A percentile compares a stretch with the other conserved stretches of the same genome.
Evolutionary conservation across 75 land plant species (phyloP).

Genomic region (Selaginella tamariscina): DNA sequence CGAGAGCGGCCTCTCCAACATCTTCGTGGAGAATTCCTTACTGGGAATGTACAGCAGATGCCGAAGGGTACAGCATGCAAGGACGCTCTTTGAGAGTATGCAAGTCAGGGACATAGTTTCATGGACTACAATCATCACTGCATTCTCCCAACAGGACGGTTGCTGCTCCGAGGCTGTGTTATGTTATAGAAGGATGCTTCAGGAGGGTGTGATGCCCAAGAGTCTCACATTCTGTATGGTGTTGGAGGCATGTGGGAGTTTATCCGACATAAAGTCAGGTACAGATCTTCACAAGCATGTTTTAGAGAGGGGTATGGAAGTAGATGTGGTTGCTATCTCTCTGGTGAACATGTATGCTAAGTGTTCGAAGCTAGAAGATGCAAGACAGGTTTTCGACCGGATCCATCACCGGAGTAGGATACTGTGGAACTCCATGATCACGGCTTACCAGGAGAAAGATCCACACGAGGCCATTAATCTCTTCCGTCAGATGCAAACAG

Average conservation of each 20-base stretch:
- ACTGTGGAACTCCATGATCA: background rate
- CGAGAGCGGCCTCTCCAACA: background rate
- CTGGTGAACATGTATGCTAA: slow-evolving; percentile 5
- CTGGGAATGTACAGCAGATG: background rate
- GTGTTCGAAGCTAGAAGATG: background rate
- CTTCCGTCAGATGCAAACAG: background rate
- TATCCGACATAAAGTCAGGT: background rate
- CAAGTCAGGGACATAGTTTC: background rate
- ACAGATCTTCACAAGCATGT: background rate
- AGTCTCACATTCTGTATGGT: background rate
- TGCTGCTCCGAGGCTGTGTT: background rate
- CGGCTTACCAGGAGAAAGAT: background rate
- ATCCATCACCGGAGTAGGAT: background rate
- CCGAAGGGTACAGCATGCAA: background rate
- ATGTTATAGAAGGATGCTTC: background rate
- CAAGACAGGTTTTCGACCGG: background rate
- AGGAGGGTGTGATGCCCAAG: slow-evolving; percentile 5
- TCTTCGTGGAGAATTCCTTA: background rate
- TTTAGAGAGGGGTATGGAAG: background rate
- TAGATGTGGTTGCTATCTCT: background rate
- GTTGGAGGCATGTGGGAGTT: background rate
- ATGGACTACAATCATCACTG: background rate
- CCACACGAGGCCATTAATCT: background rate
- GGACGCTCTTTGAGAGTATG: background rate
- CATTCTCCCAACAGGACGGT: background rate